A percentile compares a stretch with the other conserved stretches of the same genome.
Evolutionary conservation across 2,329 filamentous ascomycete species (phyloP).

Genomic region (Paradendryphiella salina): DNA sequence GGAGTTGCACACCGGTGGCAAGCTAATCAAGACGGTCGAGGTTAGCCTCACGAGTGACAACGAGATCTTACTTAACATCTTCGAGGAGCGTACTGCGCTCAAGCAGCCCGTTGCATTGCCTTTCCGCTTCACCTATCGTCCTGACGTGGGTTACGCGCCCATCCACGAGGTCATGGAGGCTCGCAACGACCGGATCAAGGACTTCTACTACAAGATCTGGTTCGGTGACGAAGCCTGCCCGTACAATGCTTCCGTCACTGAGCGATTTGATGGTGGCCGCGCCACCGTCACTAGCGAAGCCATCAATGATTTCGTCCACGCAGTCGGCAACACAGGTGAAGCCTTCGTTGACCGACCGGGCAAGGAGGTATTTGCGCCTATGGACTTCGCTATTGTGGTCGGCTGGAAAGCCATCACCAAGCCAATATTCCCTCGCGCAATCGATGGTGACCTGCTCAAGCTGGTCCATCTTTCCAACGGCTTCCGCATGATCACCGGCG

Average conservation of each 20-base stretch:
- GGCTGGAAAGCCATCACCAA: conserved; percentile 99
- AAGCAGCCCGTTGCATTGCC: conserved; percentile 80
- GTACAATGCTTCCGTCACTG: conserved; percentile 81
- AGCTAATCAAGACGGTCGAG: conserved; percentile 86
- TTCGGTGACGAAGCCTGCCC: conserved; percentile 85
- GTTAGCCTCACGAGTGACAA: conserved; percentile 74
- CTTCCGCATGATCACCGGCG: conserved; percentile 97
- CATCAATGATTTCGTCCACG: conserved; percentile 98
- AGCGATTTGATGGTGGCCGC: conserved; percentile 86
- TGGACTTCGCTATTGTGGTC: conserved; percentile 98
- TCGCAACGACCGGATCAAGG: conserved; percentile 97
- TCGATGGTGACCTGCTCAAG: conserved; percentile 94
- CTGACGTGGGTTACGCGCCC: conserved; percentile 94
- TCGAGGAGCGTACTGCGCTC: conserved; percentile 88
- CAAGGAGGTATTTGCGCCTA: conserved; percentile 91
- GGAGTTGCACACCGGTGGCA: conserved; percentile 83
- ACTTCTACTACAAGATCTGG: conserved; percentile 98
- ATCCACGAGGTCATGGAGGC: conserved; percentile 95
- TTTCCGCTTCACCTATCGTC: conserved; percentile 89
- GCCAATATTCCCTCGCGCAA: conserved; percentile 95
- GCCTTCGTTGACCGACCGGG: conserved; percentile 95
- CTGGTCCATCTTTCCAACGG: conserved; percentile 95
- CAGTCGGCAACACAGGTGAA: conserved; percentile 95
- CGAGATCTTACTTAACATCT: conserved; percentile 85
- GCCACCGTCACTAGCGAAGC: conserved; percentile 86